Evolutionary conservation across 306 rosid species (phyloP), one percentile per base, ranked within the genome.

Genomic region (Vigna radiata): DNA sequence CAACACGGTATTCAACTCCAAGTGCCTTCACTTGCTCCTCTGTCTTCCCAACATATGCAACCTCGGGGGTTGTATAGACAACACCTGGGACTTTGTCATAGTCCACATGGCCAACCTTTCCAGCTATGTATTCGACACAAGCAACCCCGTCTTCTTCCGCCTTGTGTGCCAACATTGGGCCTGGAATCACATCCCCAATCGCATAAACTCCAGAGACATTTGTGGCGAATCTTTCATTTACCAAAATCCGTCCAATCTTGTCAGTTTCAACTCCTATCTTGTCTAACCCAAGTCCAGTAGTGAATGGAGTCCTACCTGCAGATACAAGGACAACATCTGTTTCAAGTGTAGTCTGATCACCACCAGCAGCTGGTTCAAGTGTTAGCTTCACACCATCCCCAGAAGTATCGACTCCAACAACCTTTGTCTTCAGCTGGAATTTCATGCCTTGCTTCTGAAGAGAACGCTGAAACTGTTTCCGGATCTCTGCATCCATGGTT

Each of bases 71-170:
- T 3, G 99, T 96, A 79, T 96, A 96, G 69, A 96, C 97, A 59
- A 96, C 98, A 58, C 99, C 99, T 3, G 99, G 99, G 64, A 96
- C 99, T 87, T 88, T 86, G 91, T 96, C 99, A 49, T 96, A 96
- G 90, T 96, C 99, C 61, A 96, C 98, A 68, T 96, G 99, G 41
- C 99, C 99, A 47, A 78, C 84, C 87, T 96, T 92, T 68, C 98
- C 98, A n/a, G 99, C 98, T 36, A 96, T 84, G 90, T 77, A 96
- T 87, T 96, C 99, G 5, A 96, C 99, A 50, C 99, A 96, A 55
- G 99, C 99, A 72, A 96, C 94, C 2, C 99, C 99, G 66, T 96
- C 99, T 86, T 96, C 98, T 84, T 96, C 99, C 6, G 99, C 99
- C 86, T 96, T 96, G 87, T 96, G 99, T 58, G 99, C 99, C 58